Conservation (phyloP, 148 eudicot species). For the Rhododendron mucronatum region DNA sequence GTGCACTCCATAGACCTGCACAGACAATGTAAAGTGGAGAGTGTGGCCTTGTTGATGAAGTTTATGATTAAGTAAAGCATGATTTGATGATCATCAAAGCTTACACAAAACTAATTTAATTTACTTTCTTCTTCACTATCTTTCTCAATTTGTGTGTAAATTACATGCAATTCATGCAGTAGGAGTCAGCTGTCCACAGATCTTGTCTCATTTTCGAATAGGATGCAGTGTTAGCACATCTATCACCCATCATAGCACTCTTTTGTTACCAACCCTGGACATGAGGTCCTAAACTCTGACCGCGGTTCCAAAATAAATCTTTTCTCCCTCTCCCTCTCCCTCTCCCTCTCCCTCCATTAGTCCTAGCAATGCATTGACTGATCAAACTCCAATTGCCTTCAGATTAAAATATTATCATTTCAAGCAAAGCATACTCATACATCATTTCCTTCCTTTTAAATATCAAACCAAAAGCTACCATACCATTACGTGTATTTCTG, state of each 20-base stretch:
- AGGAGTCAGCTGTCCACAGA: background rate
- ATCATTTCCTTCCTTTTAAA: background rate
- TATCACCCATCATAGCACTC: background rate
- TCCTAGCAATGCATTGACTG: background rate
- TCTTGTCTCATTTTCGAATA: background rate
- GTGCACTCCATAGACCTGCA: background rate
- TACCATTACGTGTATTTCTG: background rate
- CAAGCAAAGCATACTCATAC: background rate
- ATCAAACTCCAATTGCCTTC: background rate
- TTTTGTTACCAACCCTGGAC: background rate
- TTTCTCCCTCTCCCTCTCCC: background rate
- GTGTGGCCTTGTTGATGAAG: conserved; percentile 1
- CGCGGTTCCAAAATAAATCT: background rate
- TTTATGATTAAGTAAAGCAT: background rate
- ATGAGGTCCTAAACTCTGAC: background rate
- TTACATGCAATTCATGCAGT: background rate
- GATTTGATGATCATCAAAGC: background rate
- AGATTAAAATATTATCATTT: background rate
- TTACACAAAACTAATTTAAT: background rate
- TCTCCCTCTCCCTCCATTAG: background rate
- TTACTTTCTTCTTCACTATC: background rate
- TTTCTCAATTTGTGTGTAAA: background rate
- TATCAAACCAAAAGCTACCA: background rate
- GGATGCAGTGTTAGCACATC: background rate
- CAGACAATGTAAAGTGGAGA: background rate